These are phyloP conservation scores for Monilinia vaccinii-corymbosi DNA, from an alignment of 2,329 filamentous ascomycete species.

Conservation along the genomic window DNA sequence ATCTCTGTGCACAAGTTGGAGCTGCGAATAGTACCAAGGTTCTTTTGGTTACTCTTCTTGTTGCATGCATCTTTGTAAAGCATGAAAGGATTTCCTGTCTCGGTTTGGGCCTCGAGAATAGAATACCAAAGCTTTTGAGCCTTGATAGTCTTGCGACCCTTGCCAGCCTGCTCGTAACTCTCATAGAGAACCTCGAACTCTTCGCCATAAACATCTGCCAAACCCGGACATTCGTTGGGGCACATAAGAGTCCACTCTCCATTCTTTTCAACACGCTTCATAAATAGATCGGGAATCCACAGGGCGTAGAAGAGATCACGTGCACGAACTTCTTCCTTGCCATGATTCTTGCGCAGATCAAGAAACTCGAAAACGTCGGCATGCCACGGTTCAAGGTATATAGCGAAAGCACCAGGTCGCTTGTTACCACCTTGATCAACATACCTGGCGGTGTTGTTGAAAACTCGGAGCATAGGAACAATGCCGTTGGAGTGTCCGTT, in stretches of 20 bases:
- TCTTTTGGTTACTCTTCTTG: conserved; percentile 99
- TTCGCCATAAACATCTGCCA: conserved; percentile 94
- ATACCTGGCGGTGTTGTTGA: conserved; percentile 98
- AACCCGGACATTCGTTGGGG: conserved; percentile 88
- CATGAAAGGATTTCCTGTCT: conserved; percentile 99
- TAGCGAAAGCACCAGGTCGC: conserved; percentile 94
- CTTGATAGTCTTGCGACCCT: conserved; percentile 84
- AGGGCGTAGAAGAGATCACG: conserved; percentile 96
- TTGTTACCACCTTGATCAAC: conserved; percentile 99
- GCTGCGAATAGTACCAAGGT: conserved; percentile 94
- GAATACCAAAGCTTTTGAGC: conserved; percentile 99
- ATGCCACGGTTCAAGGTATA: conserved; percentile 99
- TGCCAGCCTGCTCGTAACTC: conserved; percentile 79
- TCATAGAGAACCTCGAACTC: conserved; percentile 95
- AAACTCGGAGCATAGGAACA: conserved; percentile 95
- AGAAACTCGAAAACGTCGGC: conserved; percentile 96
- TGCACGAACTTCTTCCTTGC: conserved; percentile 94
- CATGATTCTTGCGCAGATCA: conserved; percentile 97
- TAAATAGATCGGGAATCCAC: conserved; percentile 98
- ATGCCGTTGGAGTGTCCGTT: conserved; percentile 98
- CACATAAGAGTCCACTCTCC: conserved; percentile 97
- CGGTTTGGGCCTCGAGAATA: conserved; percentile 94
- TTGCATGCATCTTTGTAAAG: conserved; percentile 99
- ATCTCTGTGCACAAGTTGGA: conserved; percentile 99
- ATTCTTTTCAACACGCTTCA: conserved; percentile 98